A percentile compares a stretch with the other conserved stretches of the same genome.
These are phyloP conservation scores for Sporothrix humicola DNA, from an alignment of 2,329 filamentous ascomycete species.

Conservation along the genomic window DNA sequence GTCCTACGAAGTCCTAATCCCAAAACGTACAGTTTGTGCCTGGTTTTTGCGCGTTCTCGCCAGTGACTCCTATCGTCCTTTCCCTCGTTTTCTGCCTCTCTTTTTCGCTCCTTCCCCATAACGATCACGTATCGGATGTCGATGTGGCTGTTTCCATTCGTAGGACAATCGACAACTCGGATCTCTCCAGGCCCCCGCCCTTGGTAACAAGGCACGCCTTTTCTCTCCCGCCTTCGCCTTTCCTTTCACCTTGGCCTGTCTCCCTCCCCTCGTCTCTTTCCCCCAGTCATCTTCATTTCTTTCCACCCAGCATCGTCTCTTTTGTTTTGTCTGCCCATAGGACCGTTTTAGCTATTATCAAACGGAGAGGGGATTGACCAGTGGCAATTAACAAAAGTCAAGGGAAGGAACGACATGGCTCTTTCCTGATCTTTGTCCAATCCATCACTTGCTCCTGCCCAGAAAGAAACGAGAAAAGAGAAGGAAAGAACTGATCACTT, in stretches of 20 bases:
- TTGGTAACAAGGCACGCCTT: constrained; percentile 17
- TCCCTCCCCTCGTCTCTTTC: neutral
- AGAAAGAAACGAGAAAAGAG: neutral
- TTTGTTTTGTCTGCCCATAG: constrained; percentile 8
- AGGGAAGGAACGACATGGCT: constrained; percentile 28
- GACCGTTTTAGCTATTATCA: constrained; percentile 11
- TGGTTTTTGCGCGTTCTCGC: constrained; percentile 15
- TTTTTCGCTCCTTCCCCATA: constrained; percentile 9
- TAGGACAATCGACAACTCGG: constrained; percentile 25
- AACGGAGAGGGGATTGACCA: constrained; percentile 23
- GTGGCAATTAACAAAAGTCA: constrained; percentile 33
- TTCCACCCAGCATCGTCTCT: neutral
- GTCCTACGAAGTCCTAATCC: constrained; percentile 35
- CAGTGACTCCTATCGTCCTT: too few relatives aligned
- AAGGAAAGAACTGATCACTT: neutral
- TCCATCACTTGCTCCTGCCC: constrained; percentile 13
- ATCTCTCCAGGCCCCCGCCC: neutral
- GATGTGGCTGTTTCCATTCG: constrained; percentile 22
- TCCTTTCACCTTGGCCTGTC: constrained; percentile 3
- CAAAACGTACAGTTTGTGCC: neutral
- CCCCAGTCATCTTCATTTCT: constrained; percentile 13
- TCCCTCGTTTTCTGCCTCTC: constrained; percentile 12
- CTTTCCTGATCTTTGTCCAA: constrained; percentile 13
- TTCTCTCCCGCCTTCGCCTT: constrained; percentile 21
- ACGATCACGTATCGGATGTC: neutral